phyloP scores from a whole-genome alignment of 2,329 filamentous ascomycete genomes.

The Pestalotiopsis sp. region DNA sequence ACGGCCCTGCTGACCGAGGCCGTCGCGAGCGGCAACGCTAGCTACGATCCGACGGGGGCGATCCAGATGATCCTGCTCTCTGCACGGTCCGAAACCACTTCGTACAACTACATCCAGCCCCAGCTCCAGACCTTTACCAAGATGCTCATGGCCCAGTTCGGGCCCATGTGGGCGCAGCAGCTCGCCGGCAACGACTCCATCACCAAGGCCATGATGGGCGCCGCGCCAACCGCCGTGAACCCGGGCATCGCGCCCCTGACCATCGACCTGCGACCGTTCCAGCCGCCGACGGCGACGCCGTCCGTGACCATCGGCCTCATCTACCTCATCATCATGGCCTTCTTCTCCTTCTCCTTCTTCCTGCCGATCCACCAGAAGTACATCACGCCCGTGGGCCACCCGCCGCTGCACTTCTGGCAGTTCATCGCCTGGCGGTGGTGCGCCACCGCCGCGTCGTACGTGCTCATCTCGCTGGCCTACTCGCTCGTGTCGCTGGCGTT shows the following conservation, averaged over 20 bases:
- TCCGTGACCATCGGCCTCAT: slow-evolving; percentile 66
- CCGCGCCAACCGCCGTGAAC: slow-evolving; percentile 31
- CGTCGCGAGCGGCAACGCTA: slow-evolving; percentile 54
- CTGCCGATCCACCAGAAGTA: slow-evolving; percentile 65
- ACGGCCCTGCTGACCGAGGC: slow-evolving; percentile 59
- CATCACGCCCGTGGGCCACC: slow-evolving; percentile 55
- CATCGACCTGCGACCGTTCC: slow-evolving; percentile 62
- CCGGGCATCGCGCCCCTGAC: slow-evolving; percentile 31
- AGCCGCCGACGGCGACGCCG: slow-evolving; percentile 56
- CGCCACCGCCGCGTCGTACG: slow-evolving; percentile 59
- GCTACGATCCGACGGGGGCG: slow-evolving; percentile 62
- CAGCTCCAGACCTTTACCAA: slow-evolving; percentile 48
- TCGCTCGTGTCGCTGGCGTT: slow-evolving; percentile 66
- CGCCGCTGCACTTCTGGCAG: slow-evolving; percentile 59
- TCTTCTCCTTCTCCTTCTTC: slow-evolving; percentile 68
- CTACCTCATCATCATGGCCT: slow-evolving; percentile 68
- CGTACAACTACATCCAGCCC: slow-evolving; percentile 55
- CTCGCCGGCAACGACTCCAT: slow-evolving; percentile 44
- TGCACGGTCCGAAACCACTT: slow-evolving; percentile 58
- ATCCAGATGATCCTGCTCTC: slow-evolving; percentile 59
- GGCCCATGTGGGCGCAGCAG: slow-evolving; percentile 42
- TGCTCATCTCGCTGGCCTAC: slow-evolving; percentile 65
- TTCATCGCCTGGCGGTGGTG: slow-evolving; percentile 60
- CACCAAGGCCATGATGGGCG: slow-evolving; percentile 28
- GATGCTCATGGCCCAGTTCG: slow-evolving; percentile 50